phyloP scores from a whole-genome alignment of 352 stramenopile genomes.

The Pythium coloratum region DNA sequence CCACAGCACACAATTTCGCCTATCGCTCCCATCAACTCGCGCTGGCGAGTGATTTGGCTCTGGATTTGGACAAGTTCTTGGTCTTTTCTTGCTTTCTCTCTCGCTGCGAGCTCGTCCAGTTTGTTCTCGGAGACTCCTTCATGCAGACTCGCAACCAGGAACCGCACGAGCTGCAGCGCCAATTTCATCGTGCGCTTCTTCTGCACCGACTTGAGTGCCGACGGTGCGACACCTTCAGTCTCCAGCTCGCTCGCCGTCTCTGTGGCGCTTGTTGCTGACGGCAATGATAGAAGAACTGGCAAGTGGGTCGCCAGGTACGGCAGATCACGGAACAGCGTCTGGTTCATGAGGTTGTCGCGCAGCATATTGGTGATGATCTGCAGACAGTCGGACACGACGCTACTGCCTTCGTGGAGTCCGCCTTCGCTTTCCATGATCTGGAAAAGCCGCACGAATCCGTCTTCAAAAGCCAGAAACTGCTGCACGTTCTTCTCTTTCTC shows the following conservation, averaged over 20 bases:
- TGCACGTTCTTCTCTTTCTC: slow-evolving; percentile 69
- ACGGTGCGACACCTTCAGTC: slow-evolving; percentile 16
- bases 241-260: slow-evolving; percentile 4
- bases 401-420: slow-evolving; percentile 48
- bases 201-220: slow-evolving; percentile 31
- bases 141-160: slow-evolving; percentile 58
- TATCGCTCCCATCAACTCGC: slow-evolving; percentile 57
- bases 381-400: slow-evolving; percentile 67
- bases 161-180: slow-evolving; percentile 62
- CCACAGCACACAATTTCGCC: slow-evolving; percentile 64
- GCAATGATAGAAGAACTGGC: slow-evolving; percentile 43
- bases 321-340: slow-evolving; percentile 69
- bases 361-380: slow-evolving; percentile 85
- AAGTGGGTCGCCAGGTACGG: slow-evolving; percentile 57
- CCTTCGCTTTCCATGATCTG: slow-evolving; percentile 70
- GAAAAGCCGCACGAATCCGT: slow-evolving; percentile 74
- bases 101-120: slow-evolving; percentile 54
- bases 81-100: slow-evolving; percentile 49
- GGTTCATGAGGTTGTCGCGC: slow-evolving; percentile 75
- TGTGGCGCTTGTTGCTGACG: not conserved
- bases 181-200: slow-evolving; percentile 65
- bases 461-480: slow-evolving; percentile 85
- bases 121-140: slow-evolving; percentile 43
- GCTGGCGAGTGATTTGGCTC: slow-evolving; percentile 59
- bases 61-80: slow-evolving; percentile 55